These are phyloP conservation scores for Ophiosphaerella herpotricha DNA, from an alignment of 2,329 filamentous ascomycete genomes.

Conservation along the genomic window DNA sequence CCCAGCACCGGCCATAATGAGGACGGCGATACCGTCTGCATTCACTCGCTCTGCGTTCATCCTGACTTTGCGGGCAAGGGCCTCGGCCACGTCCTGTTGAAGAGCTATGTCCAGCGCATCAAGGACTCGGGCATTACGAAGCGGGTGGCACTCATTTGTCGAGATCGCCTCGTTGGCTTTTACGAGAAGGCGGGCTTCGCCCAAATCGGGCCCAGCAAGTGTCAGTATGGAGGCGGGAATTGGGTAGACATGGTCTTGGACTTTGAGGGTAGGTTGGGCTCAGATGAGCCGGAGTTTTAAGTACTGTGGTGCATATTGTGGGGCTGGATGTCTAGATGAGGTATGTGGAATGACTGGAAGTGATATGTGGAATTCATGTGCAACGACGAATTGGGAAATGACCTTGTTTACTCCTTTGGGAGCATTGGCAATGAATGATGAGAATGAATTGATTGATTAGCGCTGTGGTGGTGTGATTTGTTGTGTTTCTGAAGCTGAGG, in stretches of 20 bases:
- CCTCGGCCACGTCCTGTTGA: slow-evolving; percentile 74
- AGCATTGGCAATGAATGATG: too few relatives aligned
- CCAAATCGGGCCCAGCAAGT: slow-evolving; percentile 69
- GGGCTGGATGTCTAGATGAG: too few relatives aligned
- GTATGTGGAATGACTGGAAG: too few relatives aligned
- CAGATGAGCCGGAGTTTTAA: slow-evolving; percentile 40
- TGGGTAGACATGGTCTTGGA: slow-evolving; percentile 78
- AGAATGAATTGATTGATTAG: too few relatives aligned
- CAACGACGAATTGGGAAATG: too few relatives aligned
- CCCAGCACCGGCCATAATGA: slow-evolving; percentile 69
- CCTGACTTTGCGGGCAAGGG: slow-evolving; percentile 75
- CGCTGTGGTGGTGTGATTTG: too few relatives aligned
- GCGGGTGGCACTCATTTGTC: slow-evolving; percentile 75
- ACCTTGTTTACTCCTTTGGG: too few relatives aligned
- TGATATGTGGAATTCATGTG: too few relatives aligned
- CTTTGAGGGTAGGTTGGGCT: slow-evolving; percentile 23
- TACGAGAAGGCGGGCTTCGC: slow-evolving; percentile 77
- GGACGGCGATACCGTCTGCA: slow-evolving; percentile 72
- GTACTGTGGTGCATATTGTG: too few relatives aligned
- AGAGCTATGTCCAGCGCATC: slow-evolving; percentile 77
- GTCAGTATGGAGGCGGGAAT: slow-evolving; percentile 74
- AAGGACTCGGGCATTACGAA: slow-evolving; percentile 71
- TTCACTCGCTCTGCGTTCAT: slow-evolving; percentile 82
- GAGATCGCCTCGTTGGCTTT: slow-evolving; percentile 73
- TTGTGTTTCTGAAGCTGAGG: too few relatives aligned